Evolutionary conservation across 2,329 filamentous ascomycete genomes (phyloP).

Genomic region (Clarireedia paspali): DNA sequence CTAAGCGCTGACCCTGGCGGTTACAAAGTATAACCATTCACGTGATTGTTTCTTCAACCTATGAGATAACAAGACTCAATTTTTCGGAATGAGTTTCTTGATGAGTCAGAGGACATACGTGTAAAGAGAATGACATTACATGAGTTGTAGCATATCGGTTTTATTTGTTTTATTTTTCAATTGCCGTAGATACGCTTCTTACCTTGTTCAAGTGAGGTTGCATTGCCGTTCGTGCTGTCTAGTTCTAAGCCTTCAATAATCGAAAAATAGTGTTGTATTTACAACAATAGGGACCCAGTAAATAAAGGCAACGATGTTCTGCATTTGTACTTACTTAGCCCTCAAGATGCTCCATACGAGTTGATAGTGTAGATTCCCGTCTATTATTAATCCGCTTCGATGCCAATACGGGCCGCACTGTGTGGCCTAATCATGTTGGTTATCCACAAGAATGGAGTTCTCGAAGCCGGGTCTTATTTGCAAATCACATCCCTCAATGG

Average conservation of each 20-base stretch:
- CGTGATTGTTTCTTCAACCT: constrained; percentile 2
- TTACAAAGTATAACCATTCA: not conserved
- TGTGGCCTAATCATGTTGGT: too few relatives aligned
- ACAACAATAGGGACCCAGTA: too few relatives aligned
- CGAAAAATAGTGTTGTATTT: not conserved
- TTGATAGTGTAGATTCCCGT: not conserved
- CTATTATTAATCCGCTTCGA: not conserved
- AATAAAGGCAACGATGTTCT: not conserved
- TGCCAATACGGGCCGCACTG: not conserved
- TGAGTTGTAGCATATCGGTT: too few relatives aligned
- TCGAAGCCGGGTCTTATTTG: not conserved
- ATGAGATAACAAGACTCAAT: not conserved
- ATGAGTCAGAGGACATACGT: not conserved
- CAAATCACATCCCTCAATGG: not conserved
- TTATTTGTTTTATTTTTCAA: not conserved
- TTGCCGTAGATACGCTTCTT: not conserved
- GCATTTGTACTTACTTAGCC: not conserved
- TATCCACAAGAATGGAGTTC: not conserved
- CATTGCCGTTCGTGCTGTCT: too few relatives aligned
- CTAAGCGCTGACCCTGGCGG: constrained; percentile 9
- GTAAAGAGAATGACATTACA: too few relatives aligned
- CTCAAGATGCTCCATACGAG: too few relatives aligned
- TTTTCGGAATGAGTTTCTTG: not conserved
- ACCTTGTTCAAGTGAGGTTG: not conserved
- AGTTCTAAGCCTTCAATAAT: not conserved